These are phyloP conservation scores for Starmerella apis DNA, from an alignment of 805 yeast genomes.

Conservation along the genomic window DNA sequence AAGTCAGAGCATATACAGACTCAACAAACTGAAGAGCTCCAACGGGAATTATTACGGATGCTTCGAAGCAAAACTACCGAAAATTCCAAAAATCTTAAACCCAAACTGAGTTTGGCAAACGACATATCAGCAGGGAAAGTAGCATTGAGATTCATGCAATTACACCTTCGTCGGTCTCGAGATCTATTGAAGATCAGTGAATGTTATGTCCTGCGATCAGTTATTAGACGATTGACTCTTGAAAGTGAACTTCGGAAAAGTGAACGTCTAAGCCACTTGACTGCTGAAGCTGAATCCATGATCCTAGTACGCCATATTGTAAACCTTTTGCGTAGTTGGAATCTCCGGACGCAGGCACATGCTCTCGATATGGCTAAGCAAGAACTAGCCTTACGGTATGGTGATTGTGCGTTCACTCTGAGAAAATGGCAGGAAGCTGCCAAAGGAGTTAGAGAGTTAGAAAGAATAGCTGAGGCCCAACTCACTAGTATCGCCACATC, in stretches of 20 bases:
- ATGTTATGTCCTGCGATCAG: background rate
- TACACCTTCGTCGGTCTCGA: background rate
- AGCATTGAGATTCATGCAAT: background rate
- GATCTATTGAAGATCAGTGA: background rate
- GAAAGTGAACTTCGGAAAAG: background rate
- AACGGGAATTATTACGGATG: background rate
- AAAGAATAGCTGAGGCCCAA: background rate
- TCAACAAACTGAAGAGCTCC: background rate
- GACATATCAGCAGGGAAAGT: background rate
- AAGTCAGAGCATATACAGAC: background rate
- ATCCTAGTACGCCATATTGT: background rate
- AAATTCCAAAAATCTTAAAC: background rate
- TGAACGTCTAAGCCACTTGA: background rate
- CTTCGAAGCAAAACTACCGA: background rate
- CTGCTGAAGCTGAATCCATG: background rate
- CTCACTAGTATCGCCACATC: background rate
- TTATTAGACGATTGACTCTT: background rate
- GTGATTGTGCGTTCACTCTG: background rate
- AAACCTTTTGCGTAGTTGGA: background rate
- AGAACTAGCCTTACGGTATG: background rate
- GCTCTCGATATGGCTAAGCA: background rate
- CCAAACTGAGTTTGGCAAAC: background rate
- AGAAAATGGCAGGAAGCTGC: background rate
- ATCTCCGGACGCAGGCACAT: background rate
- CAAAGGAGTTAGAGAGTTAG: background rate